Evolutionary conservation across 495 filamentous ascomycete genomes (phyloP).

Genomic region (Ramalina peruviana): DNA sequence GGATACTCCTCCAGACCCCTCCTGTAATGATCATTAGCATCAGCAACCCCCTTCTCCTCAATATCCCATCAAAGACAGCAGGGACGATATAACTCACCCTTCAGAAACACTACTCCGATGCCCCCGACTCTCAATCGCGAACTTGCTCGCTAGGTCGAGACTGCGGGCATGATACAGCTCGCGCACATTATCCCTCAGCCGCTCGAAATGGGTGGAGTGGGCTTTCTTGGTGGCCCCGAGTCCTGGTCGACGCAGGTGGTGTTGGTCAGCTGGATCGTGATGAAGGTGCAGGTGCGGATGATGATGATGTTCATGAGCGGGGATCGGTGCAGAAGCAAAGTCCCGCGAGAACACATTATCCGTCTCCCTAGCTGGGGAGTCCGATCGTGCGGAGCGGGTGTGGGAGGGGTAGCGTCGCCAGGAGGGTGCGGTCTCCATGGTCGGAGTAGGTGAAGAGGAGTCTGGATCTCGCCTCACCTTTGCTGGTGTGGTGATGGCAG

Average conservation of each 20-base stretch:
- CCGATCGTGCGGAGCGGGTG: conserved; percentile 6
- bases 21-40: not conserved
- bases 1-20: conserved; percentile 9
- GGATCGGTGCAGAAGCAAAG: not conserved
- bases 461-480: not conserved
- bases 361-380: conserved; percentile 4
- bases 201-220: not conserved
- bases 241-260: not conserved
- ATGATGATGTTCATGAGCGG: not conserved
- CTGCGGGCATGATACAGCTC: conserved; percentile 13
- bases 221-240: not conserved
- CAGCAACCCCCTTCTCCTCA: no score
- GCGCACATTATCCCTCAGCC: not conserved
- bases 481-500: not conserved
- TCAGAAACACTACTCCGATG: conserved; percentile 10
- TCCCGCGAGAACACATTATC: conserved; percentile 12
- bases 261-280: not conserved
- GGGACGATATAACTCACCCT: not conserved
- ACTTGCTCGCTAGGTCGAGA: conserved; percentile 3
- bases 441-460: not conserved
- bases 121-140: conserved; percentile 8
- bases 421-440: not conserved
- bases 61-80: no score
- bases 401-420: conserved; percentile 14
- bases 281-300: not conserved